These are phyloP conservation scores for Ananas comosus DNA, from an alignment of 176 grass and related monocot species.

Conservation along the genomic window DNA sequence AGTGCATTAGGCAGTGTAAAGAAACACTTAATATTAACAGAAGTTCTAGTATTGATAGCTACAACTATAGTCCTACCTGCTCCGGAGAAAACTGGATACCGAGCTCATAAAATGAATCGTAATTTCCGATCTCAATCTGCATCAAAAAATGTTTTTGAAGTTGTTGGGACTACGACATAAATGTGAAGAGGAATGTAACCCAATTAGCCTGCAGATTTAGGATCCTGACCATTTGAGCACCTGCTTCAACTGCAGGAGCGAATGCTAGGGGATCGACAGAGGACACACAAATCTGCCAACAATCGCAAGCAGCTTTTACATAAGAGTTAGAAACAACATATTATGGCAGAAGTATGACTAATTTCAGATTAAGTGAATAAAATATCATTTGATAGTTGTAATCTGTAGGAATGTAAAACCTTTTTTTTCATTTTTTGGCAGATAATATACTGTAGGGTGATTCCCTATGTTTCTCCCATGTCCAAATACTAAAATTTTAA, in stretches of 20 bases:
- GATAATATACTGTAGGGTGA: too few relatives aligned
- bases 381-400: neutral
- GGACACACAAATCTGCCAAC: conserved; percentile 85
- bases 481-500: too few relatives aligned
- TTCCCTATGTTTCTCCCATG: too few relatives aligned
- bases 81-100: conserved; percentile 68
- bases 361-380: neutral
- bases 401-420: too few relatives aligned
- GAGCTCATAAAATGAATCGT: conserved; percentile 80
- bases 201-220: neutral
- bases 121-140: conserved; percentile 95
- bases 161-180: neutral
- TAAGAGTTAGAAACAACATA: conserved; percentile 4
- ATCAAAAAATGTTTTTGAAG: neutral
- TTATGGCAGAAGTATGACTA: neutral
- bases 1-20: neutral
- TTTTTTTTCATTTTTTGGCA: too few relatives aligned
- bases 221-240: conserved; percentile 74
- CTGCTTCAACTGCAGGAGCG: conserved; percentile 64
- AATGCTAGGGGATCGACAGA: conserved; percentile 71
- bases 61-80: conserved; percentile 22
- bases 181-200: neutral
- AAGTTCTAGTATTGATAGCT: neutral
- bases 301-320: conserved; percentile 7
- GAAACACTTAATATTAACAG: too few relatives aligned